Conservation (phyloP, 2,329 filamentous ascomycete species). For the Verticillium longisporum region DNA sequence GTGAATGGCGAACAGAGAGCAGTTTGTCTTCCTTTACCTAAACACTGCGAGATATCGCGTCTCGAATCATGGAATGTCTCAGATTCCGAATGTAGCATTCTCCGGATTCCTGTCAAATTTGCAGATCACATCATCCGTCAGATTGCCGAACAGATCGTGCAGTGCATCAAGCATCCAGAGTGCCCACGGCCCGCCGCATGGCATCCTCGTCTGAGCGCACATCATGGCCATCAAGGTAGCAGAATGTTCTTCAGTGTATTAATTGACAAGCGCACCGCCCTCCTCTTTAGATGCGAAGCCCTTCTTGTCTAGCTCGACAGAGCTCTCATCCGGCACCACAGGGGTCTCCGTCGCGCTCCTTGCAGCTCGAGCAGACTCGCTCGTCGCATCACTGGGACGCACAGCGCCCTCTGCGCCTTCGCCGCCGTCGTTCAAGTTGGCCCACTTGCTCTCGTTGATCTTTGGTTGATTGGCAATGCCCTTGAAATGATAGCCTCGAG, state of each 20-base stretch:
- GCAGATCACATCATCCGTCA: background rate
- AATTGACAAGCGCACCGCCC: background rate
- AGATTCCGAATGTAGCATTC: background rate
- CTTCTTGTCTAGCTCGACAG: constrained; percentile 44
- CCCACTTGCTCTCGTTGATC: constrained; percentile 64
- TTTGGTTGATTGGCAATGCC: constrained; percentile 57
- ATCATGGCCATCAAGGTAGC: background rate
- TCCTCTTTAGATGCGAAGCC: constrained; percentile 39
- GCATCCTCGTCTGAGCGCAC: background rate
- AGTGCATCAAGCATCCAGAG: background rate
- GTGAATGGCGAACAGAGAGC: too few relatives aligned
- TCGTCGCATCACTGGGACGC: constrained; percentile 12
- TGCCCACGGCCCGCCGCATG: background rate
- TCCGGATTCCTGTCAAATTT: background rate
- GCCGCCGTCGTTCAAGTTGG: constrained; percentile 33
- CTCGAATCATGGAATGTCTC: background rate
- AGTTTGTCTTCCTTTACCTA: too few relatives aligned
- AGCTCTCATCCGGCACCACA: constrained; percentile 37
- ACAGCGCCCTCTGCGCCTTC: background rate
- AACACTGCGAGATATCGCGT: background rate
- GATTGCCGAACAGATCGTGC: background rate
- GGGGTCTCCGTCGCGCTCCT: constrained; percentile 42
- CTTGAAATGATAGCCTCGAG: constrained; percentile 78
- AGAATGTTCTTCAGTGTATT: background rate
- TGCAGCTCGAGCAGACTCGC: constrained; percentile 28